Evolutionary conservation across 257 asterid species (phyloP).

Genomic region (Nicotiana obtusifolia): DNA sequence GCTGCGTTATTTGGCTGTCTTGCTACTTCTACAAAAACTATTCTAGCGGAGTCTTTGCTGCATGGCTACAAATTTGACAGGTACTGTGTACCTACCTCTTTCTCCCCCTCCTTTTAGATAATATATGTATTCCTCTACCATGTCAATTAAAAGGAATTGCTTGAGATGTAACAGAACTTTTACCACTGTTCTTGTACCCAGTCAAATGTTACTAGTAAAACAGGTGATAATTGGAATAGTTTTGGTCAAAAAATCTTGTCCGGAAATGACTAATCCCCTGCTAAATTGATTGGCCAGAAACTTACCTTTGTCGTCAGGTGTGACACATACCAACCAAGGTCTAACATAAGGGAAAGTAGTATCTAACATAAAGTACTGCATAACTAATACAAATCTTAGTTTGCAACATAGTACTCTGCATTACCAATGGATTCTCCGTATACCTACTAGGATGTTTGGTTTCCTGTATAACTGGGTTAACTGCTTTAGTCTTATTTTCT

Average conservation of each 20-base stretch:
- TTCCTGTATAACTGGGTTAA: not conserved
- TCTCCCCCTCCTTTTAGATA: not conserved
- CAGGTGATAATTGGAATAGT: not conserved
- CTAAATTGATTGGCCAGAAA: not conserved
- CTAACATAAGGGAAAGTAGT: not conserved
- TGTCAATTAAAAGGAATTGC: not conserved
- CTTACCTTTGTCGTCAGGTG: not conserved
- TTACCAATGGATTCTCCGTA: not conserved
- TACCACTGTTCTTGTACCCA: not conserved
- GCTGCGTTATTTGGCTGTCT: constrained; percentile 82
- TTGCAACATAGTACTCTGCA: not conserved
- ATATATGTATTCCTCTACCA: not conserved
- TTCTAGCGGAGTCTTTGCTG: constrained; percentile 73
- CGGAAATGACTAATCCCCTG: not conserved
- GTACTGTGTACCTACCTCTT: not conserved
- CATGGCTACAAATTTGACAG: constrained; percentile 82
- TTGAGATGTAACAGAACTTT: not conserved
- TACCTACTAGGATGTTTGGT: not conserved
- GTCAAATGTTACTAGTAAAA: not conserved
- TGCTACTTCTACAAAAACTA: constrained; percentile 78
- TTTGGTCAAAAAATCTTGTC: not conserved
- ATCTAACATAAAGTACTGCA: not conserved
- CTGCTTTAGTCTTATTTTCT: not conserved
- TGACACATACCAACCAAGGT: not conserved
- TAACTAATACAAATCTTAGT: not conserved